Evolutionary conservation across 1,139 yeast genomes (phyloP).

Genomic region (Hyphopichia buzzinii): DNA sequence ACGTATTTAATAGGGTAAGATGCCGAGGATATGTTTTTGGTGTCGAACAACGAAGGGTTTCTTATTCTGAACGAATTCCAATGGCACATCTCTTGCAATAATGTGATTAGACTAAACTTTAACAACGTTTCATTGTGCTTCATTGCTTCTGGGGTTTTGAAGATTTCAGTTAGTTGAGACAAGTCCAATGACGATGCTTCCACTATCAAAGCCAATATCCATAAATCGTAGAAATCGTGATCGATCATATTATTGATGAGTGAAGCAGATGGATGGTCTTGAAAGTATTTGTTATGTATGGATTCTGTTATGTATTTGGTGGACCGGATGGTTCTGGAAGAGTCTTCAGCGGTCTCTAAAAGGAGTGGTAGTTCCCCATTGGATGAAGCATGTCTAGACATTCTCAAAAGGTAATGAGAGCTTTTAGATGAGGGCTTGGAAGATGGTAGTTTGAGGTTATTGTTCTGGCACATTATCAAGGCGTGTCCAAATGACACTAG

Average conservation of each 20-base stretch:
- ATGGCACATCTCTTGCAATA: constrained; percentile 17
- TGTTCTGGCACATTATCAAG: constrained; percentile 33
- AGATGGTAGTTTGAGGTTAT: constrained; percentile 29
- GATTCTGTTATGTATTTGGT: constrained; percentile 18
- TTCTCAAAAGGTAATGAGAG: constrained; percentile 13
- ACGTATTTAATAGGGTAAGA: neutral
- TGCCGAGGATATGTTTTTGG: neutral
- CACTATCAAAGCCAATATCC: constrained; percentile 30
- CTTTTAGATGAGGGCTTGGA: neutral
- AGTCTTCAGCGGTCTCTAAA: constrained; percentile 33
- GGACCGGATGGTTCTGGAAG: constrained; percentile 24
- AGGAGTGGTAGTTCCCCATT: constrained; percentile 44
- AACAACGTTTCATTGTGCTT: constrained; percentile 12
- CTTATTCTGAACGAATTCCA: constrained; percentile 29
- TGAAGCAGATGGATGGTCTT: constrained; percentile 13
- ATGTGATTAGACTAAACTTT: constrained; percentile 6
- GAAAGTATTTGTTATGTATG: constrained; percentile 15
- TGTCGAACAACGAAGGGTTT: constrained; percentile 21
- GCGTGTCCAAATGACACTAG: constrained; percentile 41
- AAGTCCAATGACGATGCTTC: constrained; percentile 12
- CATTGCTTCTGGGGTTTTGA: constrained; percentile 16
- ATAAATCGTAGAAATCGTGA: constrained; percentile 37
- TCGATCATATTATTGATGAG: constrained; percentile 36
- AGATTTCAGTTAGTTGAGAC: constrained; percentile 13
- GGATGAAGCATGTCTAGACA: constrained; percentile 41